These are phyloP conservation scores for Thielaviopsis musarum DNA, from an alignment of 2,329 filamentous ascomycete species.

Conservation along the genomic window DNA sequence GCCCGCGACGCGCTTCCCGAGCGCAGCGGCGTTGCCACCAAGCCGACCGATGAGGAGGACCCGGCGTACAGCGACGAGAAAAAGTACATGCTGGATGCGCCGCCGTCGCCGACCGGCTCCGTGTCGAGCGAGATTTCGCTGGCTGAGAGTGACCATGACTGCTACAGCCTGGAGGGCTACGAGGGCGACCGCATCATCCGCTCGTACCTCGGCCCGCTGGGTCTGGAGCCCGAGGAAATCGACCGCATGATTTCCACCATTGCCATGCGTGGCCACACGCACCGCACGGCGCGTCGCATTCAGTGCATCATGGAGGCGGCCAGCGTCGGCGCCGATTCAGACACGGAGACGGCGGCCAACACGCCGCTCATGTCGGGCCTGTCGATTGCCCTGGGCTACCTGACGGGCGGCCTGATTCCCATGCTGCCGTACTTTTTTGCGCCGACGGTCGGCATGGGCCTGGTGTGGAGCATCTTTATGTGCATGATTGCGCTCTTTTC, in stretches of 20 bases:
- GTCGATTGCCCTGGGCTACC: conserved; percentile 44
- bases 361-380: conserved; percentile 33
- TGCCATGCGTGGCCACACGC: conserved; percentile 19
- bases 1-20: conserved; percentile 25
- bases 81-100: background rate
- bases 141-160: conserved; percentile 8
- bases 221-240: conserved; percentile 15
- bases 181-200: conserved; percentile 16
- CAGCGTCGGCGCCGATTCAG: background rate
- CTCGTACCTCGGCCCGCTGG: conserved; percentile 20
- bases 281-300: conserved; percentile 14
- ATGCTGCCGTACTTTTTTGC: conserved; percentile 45
- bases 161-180: background rate
- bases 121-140: background rate
- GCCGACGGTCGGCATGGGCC: conserved; percentile 20
- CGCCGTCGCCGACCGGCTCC: background rate
- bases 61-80: background rate
- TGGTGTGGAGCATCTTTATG: conserved; percentile 37
- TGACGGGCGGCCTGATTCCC: conserved; percentile 44
- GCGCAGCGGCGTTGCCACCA: background rate
- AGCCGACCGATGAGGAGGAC: background rate
- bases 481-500: conserved; percentile 37
- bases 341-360: conserved; percentile 14
- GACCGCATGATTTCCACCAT: conserved; percentile 17
- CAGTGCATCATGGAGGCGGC: conserved; percentile 10